Evolutionary conservation across 441 rosid species (phyloP), one percentile per base, ranked within the genome.

Genomic region (Arabidopsis lyrata): DNA sequence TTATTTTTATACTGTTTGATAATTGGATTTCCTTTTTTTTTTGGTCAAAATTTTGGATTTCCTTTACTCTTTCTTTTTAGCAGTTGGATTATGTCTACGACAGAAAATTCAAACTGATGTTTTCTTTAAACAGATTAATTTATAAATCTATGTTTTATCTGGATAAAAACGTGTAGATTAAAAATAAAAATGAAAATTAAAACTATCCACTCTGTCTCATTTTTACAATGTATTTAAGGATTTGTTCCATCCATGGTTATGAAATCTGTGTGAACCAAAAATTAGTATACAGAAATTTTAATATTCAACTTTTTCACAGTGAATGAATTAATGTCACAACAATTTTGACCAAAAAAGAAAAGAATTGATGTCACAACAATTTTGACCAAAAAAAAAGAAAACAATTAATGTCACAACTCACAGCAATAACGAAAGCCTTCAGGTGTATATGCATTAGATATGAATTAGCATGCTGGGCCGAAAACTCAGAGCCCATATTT

Each of bases 1-100:
- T 64, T 5, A 2, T 59, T 50, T 52, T 54, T 34, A 4, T 35
- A 12, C 11, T 41, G 5, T 16, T 31, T 67, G 27, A 0, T 18
- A 49, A 49, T 49, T 49, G 54, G 54, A 49, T 49, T 47, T 20
- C 20, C 20, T 18, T 18, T 18, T 18, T 18, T 18, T 18, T 18
- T 18, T 18, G 0, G 20, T 18, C 20, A 18, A 18, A 0, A 18
- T 18, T 18, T 18, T 18, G 20, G 20, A 18, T 18, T 18, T 56
- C 60, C 44, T n/a, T 32, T 75, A 52, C 63, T 60, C 49, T 59
- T 66, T 74, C 18, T 54, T 20, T 57, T 66, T 13, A 68, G 45
- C 49, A n/a, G 5, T 36, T 60, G 9, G 31, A 71, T 42, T 63
- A 44, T n/a, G 50, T 44, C 56, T n/a, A 22, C 52, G 57, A 61